Percentiles rank a stretch among this genome's conserved stretches.
phyloP scores from a whole-genome alignment of 169 alveolate genomes.

The Cyclospora cayetanensis region DNA sequence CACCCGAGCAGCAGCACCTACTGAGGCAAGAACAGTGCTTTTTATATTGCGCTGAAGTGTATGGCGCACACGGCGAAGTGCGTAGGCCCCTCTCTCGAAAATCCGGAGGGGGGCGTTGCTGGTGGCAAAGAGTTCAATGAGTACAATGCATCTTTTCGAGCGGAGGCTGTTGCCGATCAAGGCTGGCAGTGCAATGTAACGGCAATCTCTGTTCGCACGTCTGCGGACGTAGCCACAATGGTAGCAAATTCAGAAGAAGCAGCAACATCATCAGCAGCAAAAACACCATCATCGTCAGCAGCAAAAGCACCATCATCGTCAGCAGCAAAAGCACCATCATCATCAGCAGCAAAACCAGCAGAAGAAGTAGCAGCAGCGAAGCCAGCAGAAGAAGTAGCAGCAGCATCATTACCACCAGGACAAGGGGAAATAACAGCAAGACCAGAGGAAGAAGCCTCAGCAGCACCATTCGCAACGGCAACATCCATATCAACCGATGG shows the following conservation, averaged over 20 bases:
- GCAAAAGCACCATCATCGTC: not conserved
- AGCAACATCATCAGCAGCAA: not conserved
- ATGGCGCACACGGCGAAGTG: no score
- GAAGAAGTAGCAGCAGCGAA: not conserved
- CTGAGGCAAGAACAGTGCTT: no score
- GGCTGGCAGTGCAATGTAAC: no score
- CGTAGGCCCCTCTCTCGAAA: no score
- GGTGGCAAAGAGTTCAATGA: no score
- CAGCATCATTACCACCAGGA: not conserved
- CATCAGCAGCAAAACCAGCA: not conserved
- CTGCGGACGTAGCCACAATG: not conserved
- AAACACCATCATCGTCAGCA: not conserved
- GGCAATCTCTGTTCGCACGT: no score
- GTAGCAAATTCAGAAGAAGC: not conserved
- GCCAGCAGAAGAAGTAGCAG: not conserved
- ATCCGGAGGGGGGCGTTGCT: no score
- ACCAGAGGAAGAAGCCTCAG: not conserved
- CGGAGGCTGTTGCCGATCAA: no score
- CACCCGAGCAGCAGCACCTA: no score
- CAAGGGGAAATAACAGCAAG: not conserved
- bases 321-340: not conserved
- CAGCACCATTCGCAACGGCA: not conserved
- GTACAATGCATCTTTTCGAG: no score
- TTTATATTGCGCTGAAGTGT: no score
- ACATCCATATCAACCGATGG: not conserved